These are phyloP conservation scores for Chlorella sp. DNA, from an alignment of 139 green algal species.

Conservation along the genomic window DNA sequence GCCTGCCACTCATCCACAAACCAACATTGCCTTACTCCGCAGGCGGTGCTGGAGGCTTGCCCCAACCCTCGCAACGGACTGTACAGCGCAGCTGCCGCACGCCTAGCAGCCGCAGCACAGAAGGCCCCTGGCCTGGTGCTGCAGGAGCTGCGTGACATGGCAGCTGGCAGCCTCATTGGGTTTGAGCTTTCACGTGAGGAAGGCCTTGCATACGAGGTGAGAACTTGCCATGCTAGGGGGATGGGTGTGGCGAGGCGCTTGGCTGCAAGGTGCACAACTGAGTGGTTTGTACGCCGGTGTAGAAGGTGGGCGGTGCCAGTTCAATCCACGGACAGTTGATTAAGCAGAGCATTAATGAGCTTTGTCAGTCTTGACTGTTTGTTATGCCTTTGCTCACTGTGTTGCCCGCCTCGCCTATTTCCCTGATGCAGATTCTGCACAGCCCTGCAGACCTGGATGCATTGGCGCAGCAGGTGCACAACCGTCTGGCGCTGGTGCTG, in stretches of 20 bases:
- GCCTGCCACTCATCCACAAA: not conserved
- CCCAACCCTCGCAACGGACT: conserved; percentile 44
- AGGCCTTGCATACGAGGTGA: conserved; percentile 56
- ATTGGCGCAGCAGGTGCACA: conserved; percentile 48
- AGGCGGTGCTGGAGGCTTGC: conserved; percentile 35
- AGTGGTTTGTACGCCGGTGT: too few relatives aligned
- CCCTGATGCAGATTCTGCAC: conserved; percentile 26
- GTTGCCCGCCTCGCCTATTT: not conserved
- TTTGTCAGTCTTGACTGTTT: too few relatives aligned
- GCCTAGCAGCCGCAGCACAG: conserved; percentile 17
- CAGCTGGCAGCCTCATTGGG: conserved; percentile 59
- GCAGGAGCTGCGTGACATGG: conserved; percentile 64
- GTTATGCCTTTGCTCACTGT: too few relatives aligned
- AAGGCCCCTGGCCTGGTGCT: conserved; percentile 7
- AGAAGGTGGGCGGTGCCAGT: too few relatives aligned
- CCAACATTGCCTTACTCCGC: not conserved
- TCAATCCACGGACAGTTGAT: too few relatives aligned
- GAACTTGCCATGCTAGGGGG: not conserved
- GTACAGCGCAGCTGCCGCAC: conserved; percentile 34
- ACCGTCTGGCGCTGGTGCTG: conserved; percentile 43
- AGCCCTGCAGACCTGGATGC: conserved; percentile 37
- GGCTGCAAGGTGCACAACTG: too few relatives aligned
- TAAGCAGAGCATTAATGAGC: too few relatives aligned
- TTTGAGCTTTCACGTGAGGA: conserved; percentile 64
- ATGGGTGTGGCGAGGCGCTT: too few relatives aligned